phyloP scores from a whole-genome alignment of 257 asterid genomes.

The Ligustrum vulgare region DNA sequence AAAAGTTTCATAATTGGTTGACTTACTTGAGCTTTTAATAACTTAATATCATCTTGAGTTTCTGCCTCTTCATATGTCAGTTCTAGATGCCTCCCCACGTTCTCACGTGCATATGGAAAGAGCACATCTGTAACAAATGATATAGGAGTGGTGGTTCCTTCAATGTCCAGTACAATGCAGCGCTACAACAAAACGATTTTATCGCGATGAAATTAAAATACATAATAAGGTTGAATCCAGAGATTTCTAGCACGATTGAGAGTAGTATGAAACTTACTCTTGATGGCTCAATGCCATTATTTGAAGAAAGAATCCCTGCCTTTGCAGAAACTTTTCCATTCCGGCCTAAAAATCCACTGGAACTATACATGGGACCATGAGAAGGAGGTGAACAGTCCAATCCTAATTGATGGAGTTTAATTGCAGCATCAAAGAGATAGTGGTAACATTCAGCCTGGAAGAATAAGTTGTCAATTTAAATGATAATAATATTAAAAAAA shows the following conservation, averaged over 20 bases:
- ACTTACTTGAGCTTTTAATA: conserved; percentile 73
- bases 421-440: conserved; percentile 97
- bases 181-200: conserved; percentile 46
- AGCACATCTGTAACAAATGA: conserved; percentile 87
- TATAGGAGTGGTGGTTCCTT: conserved; percentile 97
- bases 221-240: conserved; percentile 5
- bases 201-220: conserved; percentile 9
- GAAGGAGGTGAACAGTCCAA: conserved; percentile 81
- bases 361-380: conserved; percentile 62
- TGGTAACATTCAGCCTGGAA: conserved; percentile 93
- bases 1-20: conserved; percentile 1
- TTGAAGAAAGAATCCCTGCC: conserved; percentile 33
- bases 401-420: conserved; percentile 91
- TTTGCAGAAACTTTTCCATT: conserved; percentile 36
- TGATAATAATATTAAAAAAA: conserved; percentile 11
- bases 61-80: conserved; percentile 73
- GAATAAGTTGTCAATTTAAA: conserved; percentile 23
- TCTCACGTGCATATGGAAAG: conserved; percentile 90
- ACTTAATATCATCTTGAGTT: conserved; percentile 81
- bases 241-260: conserved; percentile 8
- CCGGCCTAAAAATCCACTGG: conserved; percentile 32
- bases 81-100: conserved; percentile 84
- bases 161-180: conserved; percentile 91
- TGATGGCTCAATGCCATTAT: conserved; percentile 43
- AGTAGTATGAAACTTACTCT: conserved; percentile 47